A percentile compares a stretch with the other conserved stretches of the same genome.
These are phyloP conservation scores for Nothophaeocryptopus gaeumannii DNA, from an alignment of 2,329 filamentous ascomycete species.

Conservation along the genomic window DNA sequence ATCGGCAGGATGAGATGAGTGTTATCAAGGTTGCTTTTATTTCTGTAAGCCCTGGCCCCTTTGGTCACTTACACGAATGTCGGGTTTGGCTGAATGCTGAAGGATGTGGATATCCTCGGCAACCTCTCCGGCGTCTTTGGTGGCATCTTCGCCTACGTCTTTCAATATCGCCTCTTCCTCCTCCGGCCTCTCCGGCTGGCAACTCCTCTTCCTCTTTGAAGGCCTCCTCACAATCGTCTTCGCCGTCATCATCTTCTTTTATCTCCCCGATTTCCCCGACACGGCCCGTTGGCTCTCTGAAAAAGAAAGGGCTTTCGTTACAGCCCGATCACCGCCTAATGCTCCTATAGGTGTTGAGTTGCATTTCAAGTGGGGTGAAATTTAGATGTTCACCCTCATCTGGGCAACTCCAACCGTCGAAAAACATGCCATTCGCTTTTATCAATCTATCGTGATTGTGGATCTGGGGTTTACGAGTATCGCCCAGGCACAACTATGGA, in stretches of 20 bases:
- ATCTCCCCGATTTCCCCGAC: background rate
- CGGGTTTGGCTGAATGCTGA: background rate
- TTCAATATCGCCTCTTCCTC: background rate
- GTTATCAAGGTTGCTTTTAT: constrained; percentile 3
- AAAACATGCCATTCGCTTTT: constrained; percentile 45
- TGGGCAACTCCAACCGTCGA: constrained; percentile 50
- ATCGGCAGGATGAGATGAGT: constrained; percentile 5
- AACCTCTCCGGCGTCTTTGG: background rate
- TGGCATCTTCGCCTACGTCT: background rate
- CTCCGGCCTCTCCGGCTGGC: background rate
- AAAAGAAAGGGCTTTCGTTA: constrained; percentile 49
- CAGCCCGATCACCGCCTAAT: constrained; percentile 46
- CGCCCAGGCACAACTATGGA: constrained; percentile 17
- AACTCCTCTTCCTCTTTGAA: background rate
- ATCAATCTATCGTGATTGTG: constrained; percentile 42
- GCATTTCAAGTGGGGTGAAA: constrained; percentile 42
- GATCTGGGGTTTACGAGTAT: constrained; percentile 15
- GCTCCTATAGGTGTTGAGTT: constrained; percentile 42
- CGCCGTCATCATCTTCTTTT: too few relatives aligned
- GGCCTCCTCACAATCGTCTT: background rate
- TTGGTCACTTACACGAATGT: too few relatives aligned
- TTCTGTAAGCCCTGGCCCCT: background rate
- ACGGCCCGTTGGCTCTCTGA: constrained; percentile 40
- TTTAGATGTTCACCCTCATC: constrained; percentile 48
- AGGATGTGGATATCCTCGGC: background rate